Percentiles rank a stretch among this genome's conserved stretches.
Evolutionary conservation across 2,329 filamentous ascomycete genomes (phyloP).

Genomic region (Trichophaea hybrida): DNA sequence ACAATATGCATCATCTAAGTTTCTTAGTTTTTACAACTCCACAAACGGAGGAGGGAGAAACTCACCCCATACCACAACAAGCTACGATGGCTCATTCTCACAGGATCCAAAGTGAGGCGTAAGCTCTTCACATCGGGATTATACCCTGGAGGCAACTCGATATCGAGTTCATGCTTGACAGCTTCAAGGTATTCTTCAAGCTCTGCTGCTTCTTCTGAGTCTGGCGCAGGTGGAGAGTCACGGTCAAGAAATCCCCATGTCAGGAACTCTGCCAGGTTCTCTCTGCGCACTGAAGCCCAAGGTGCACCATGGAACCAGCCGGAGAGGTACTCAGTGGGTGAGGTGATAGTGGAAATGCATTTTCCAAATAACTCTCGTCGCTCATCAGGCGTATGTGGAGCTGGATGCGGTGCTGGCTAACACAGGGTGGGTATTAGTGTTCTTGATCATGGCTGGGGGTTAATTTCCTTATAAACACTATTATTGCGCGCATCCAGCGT

Average conservation of each 20-base stretch:
- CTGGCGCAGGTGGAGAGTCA: slow-evolving; percentile 1
- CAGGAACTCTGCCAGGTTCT: slow-evolving; percentile 54
- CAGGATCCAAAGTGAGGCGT: slow-evolving; percentile 50
- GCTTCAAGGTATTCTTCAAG: slow-evolving; percentile 36
- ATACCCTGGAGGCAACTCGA: slow-evolving; percentile 39
- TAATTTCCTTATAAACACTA: not conserved
- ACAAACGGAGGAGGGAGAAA: slow-evolving; percentile 41
- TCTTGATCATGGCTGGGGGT: not conserved
- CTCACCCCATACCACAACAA: slow-evolving; percentile 50
- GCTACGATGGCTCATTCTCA: slow-evolving; percentile 47
- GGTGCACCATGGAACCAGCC: slow-evolving; percentile 53
- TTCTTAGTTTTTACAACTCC: slow-evolving; percentile 31
- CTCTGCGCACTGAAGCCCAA: slow-evolving; percentile 43
- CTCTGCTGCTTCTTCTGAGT: slow-evolving; percentile 29
- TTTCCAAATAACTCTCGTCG: slow-evolving; percentile 43
- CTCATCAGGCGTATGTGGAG: slow-evolving; percentile 34
- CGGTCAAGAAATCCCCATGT: slow-evolving; percentile 52
- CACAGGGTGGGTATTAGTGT: too few relatives aligned
- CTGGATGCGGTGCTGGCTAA: slow-evolving; percentile 20
- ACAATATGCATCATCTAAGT: not conserved
- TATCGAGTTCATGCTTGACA: slow-evolving; percentile 41
- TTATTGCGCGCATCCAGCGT: too few relatives aligned
- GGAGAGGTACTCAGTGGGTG: slow-evolving; percentile 43
- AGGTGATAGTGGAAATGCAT: slow-evolving; percentile 42
- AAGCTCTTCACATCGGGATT: slow-evolving; percentile 42